These are phyloP conservation scores for Colletotrichum sp. DNA, from an alignment of 2,329 filamentous ascomycete species.

Conservation along the genomic window DNA sequence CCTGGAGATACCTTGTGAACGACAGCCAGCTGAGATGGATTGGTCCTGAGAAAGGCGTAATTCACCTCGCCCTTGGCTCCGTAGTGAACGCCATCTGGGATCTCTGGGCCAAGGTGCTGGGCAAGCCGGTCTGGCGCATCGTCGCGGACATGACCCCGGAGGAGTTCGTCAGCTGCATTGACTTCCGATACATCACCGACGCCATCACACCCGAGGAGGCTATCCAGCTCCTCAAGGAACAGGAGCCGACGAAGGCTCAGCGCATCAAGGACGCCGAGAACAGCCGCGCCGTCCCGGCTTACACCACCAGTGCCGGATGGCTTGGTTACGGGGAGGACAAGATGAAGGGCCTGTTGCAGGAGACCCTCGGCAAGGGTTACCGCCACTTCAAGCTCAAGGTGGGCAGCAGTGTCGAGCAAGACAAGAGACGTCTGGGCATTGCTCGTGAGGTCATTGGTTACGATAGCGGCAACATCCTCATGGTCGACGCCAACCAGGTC, in stretches of 20 bases:
- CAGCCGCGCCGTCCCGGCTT: conserved; percentile 82
- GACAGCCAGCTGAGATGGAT: conserved; percentile 94
- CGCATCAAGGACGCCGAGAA: conserved; percentile 76
- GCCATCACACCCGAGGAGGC: conserved; percentile 89
- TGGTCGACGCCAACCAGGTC: conserved; percentile 93
- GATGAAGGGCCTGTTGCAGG: conserved; percentile 75
- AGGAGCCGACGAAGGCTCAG: conserved; percentile 70
- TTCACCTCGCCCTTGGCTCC: conserved; percentile 87
- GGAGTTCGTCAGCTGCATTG: conserved; percentile 86
- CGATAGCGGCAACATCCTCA: conserved; percentile 82
- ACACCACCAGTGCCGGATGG: conserved; percentile 91
- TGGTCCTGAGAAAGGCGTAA: conserved; percentile 91
- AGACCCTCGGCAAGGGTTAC: conserved; percentile 80
- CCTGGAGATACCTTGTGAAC: conserved; percentile 90
- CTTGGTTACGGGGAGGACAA: conserved; percentile 89
- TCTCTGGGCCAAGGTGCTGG: conserved; percentile 87
- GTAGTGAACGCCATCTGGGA: conserved; percentile 95
- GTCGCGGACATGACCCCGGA: conserved; percentile 90
- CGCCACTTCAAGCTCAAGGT: conserved; percentile 92
- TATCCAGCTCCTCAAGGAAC: conserved; percentile 69
- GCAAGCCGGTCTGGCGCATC: conserved; percentile 89
- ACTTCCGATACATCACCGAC: conserved; percentile 94
- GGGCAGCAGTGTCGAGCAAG: conserved; percentile 73
- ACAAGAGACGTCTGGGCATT: conserved; percentile 73
- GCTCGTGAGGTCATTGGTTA: conserved; percentile 82